Evolutionary conservation across 1,284 basidiomycete species (phyloP).

Genomic region (Cryptococcus depauperatus): DNA sequence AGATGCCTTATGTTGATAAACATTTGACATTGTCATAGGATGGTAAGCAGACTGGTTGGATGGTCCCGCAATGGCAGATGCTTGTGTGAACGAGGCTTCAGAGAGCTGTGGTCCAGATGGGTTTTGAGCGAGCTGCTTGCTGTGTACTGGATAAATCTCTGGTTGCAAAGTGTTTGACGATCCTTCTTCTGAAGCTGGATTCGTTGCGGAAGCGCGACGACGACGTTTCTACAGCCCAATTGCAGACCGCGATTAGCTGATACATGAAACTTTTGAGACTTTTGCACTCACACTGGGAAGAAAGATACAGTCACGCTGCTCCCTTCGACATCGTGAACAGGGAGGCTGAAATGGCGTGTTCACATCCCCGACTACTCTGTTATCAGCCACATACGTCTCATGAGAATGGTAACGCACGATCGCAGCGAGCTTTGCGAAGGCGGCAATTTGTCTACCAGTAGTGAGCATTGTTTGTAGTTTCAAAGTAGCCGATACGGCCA

Average conservation of each 20-base stretch:
- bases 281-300: slow-evolving; percentile 32
- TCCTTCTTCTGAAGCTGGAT: slow-evolving; percentile 4
- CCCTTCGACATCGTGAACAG: slow-evolving; percentile 46
- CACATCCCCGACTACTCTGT: slow-evolving; percentile 40
- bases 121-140: too few species aligned
- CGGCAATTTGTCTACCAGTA: slow-evolving; percentile 38
- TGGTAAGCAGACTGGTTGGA: neutral
- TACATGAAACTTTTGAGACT: slow-evolving; percentile 4
- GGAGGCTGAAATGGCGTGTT: slow-evolving; percentile 46
- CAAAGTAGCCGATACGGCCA: neutral
- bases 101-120: too few species aligned
- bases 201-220: slow-evolving; percentile 22
- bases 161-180: slow-evolving; percentile 3
- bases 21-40: too few species aligned
- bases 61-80: neutral
- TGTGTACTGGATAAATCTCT: slow-evolving; percentile 1
- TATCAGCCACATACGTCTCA: neutral
- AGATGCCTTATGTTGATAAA: too few species aligned
- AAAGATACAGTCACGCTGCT: slow-evolving; percentile 47
- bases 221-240: slow-evolving; percentile 31
- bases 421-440: slow-evolving; percentile 46
- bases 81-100: too few species aligned
- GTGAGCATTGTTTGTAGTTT: neutral
- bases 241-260: neutral
- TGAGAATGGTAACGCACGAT: slow-evolving; percentile 14